Base-by-base conservation (phyloP, 176 grass and related monocot genomes). In the Puya raimondii region DNA sequence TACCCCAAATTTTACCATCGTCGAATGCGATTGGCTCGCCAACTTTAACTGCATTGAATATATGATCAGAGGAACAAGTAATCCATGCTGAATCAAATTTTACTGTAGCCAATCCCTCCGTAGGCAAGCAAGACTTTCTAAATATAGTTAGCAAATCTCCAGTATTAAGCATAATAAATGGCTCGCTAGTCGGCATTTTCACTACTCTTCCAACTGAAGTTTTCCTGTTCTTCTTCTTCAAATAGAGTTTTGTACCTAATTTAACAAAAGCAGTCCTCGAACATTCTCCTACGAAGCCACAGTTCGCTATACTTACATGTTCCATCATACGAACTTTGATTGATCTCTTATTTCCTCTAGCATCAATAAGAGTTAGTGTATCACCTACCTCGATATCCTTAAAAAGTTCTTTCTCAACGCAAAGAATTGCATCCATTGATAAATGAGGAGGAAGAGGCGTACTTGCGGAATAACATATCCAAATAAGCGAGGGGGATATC, bases 21-120 rank as follows among this genome's bases (percentile, higher is more conserved):
- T 76, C 64, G 53, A 76, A 76, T 22, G 73, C 73, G 33, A 76
- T 54, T 13, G 73, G 73, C 16, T 76, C 73, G 10, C 73, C 73
- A 47, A n/a, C 23, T 22, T 76, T 66, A 15, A 76, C 73, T 10
- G 64, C 64, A 53, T 76, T 50, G 8, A 76, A 66, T 47, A 76
- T 63, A 47, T 27, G 23, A 25, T 52, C 49, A 15, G 73, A 76
- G 9, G 64, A 66, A 21, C 73, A 76, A 7, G 73, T 76, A 33
- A 76, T 22, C 23, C 25, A 66, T 76, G 73, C 50, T 9, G 50
- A 64, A 42, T 25, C 64, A 53, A 42, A 67, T 53, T 25, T 15
- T 42, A 10, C 42, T 4, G 10, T 13, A 18, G 50, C 50, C 10
- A 18, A 16, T 47, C 18, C 10, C 33, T 33, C 53, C 11, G 5